phyloP scores from a whole-genome alignment of 352 stramenopile species.

The Globisporangium cederbergense region DNA sequence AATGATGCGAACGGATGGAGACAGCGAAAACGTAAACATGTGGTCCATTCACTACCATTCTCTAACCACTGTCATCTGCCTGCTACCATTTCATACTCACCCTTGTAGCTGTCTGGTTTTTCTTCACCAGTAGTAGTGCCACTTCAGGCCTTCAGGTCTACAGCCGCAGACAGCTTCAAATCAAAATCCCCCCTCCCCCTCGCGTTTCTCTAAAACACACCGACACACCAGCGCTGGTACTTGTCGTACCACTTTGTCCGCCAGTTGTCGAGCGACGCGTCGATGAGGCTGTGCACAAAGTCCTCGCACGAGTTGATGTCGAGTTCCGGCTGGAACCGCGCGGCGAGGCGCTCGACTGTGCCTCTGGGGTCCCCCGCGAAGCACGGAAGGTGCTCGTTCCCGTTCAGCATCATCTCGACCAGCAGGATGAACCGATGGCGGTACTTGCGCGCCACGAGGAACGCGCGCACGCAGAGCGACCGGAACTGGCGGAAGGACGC shows the following conservation, averaged over 20 bases:
- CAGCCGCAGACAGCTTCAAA: not conserved
- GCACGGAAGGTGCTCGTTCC: conserved; percentile 96
- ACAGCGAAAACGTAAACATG: not conserved
- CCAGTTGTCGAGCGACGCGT: conserved; percentile 96
- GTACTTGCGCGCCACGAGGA: conserved; percentile 94
- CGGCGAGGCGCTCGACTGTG: conserved; percentile 86
- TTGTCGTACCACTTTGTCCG: conserved; percentile 96
- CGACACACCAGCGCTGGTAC: conserved; percentile 92
- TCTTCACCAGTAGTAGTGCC: not conserved
- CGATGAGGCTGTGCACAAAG: conserved; percentile 95
- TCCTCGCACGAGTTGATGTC: conserved; percentile 93
- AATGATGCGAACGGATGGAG: not conserved
- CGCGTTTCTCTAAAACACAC: conserved; percentile 61
- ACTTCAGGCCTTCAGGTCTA: too few species aligned
- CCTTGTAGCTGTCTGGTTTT: not conserved
- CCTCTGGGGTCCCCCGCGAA: conserved; percentile 92
- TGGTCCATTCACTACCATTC: not conserved
- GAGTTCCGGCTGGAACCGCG: conserved; percentile 93
- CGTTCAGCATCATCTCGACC: conserved; percentile 96
- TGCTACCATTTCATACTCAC: not conserved
- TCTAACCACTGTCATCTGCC: not conserved
- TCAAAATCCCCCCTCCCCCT: not conserved
- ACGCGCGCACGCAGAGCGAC: conserved; percentile 94
- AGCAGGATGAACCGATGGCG: conserved; percentile 94
- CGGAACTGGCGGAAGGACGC: conserved; percentile 93